These are phyloP conservation scores for Opeltia flavorubescens DNA, from an alignment of 495 filamentous ascomycete genomes.

Conservation along the genomic window DNA sequence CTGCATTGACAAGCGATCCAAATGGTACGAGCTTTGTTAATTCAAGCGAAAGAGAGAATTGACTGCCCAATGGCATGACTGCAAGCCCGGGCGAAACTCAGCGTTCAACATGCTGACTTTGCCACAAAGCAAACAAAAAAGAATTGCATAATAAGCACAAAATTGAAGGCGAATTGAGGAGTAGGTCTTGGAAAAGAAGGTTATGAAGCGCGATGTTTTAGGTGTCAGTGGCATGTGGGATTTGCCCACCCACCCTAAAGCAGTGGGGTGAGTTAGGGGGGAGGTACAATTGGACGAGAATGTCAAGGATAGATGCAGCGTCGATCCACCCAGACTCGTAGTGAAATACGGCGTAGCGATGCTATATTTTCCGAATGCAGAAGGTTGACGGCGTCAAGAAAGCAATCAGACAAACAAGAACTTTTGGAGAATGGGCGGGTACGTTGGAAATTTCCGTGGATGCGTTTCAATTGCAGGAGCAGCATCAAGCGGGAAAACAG, in stretches of 20 bases:
- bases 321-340: neutral
- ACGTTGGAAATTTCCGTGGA: too few relatives aligned
- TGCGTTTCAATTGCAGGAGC: too few relatives aligned
- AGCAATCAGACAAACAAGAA: too few relatives aligned
- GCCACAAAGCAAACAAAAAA: neutral
- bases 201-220: too few relatives aligned
- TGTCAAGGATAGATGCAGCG: neutral
- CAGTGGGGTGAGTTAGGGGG: neutral
- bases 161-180: too few relatives aligned
- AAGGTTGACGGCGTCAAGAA: neutral
- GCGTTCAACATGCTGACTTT: neutral
- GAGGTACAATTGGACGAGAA: neutral
- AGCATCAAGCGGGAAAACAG: too few relatives aligned
- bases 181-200: too few relatives aligned
- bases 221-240: too few relatives aligned
- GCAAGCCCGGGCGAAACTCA: neutral
- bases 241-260: neutral
- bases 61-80: neutral
- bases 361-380: neutral
- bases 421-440: too few relatives aligned
- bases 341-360: neutral
- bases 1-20: neutral
- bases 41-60: slow-evolving; percentile 3
- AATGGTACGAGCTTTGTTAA: slow-evolving; percentile 4
- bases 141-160: too few relatives aligned